Conservation (phyloP, 108 stramenopile genomes). For the Nitzschia sp. region DNA sequence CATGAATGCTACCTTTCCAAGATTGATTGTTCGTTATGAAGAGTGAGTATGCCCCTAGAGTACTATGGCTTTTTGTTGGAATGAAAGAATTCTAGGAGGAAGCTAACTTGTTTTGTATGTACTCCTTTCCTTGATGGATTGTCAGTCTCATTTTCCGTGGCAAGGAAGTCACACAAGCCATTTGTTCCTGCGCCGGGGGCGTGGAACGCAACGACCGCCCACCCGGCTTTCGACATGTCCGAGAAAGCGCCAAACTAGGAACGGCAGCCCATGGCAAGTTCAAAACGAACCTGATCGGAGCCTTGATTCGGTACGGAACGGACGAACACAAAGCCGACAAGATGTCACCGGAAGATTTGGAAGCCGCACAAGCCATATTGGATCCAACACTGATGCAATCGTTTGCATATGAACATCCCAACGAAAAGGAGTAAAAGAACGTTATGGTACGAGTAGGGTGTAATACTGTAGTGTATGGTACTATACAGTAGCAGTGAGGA, state of each 20-base stretch:
- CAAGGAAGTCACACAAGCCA: slow-evolving; percentile 43
- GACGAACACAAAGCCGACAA: slow-evolving; percentile 47
- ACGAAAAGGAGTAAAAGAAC: neutral
- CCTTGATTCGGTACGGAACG: slow-evolving; percentile 77
- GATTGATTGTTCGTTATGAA: slow-evolving; percentile 81
- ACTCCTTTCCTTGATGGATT: too few species aligned
- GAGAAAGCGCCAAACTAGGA: slow-evolving; percentile 34
- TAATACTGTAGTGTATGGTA: too few species aligned
- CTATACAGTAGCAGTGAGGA: too few species aligned
- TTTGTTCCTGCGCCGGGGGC: slow-evolving; percentile 76
- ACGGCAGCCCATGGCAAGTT: slow-evolving; percentile 15
- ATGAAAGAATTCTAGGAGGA: too few species aligned
- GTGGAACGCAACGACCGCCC: slow-evolving; percentile 13
- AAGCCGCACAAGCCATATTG: slow-evolving; percentile 43
- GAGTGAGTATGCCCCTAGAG: slow-evolving; percentile 26
- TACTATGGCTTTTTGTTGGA: neutral
- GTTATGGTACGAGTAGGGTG: too few species aligned
- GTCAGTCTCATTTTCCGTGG: slow-evolving; percentile 60
- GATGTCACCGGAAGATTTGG: slow-evolving; percentile 54
- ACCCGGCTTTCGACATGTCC: slow-evolving; percentile 5
- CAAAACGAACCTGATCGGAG: slow-evolving; percentile 59
- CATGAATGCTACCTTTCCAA: slow-evolving; percentile 59
- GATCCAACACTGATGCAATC: slow-evolving; percentile 63
- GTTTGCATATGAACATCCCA: slow-evolving; percentile 45
- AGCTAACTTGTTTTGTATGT: too few species aligned